Percentiles rank a stretch among this genome's conserved stretches.
These are phyloP conservation scores for Russula earlei DNA, from an alignment of 768 basidiomycete species.

Conservation along the genomic window DNA sequence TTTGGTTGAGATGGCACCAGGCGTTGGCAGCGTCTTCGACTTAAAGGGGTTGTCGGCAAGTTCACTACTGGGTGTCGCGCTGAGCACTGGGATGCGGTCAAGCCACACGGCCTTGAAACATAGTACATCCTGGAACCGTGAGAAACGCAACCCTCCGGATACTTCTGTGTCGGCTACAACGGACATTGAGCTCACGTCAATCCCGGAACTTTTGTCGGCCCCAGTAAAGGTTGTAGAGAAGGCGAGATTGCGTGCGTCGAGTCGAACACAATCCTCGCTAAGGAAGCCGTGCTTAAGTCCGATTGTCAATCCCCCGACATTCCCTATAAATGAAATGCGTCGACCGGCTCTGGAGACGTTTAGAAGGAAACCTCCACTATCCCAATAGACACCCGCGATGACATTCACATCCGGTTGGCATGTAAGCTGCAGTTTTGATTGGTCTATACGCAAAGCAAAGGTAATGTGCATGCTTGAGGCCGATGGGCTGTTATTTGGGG, in stretches of 20 bases:
- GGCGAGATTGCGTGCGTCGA: slow-evolving; percentile 73
- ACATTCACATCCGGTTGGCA: slow-evolving; percentile 92
- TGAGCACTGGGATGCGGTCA: slow-evolving; percentile 74
- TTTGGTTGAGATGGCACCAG: slow-evolving; percentile 20
- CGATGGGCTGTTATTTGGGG: slow-evolving; percentile 17
- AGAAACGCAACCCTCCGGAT: slow-evolving; percentile 68
- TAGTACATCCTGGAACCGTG: slow-evolving; percentile 82
- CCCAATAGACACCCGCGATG: slow-evolving; percentile 83
- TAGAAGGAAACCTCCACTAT: slow-evolving; percentile 85
- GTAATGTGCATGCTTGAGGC: slow-evolving; percentile 57
- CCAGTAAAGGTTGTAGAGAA: slow-evolving; percentile 69
- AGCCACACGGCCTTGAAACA: slow-evolving; percentile 96
- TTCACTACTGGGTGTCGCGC: slow-evolving; percentile 30
- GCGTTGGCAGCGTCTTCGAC: slow-evolving; percentile 4
- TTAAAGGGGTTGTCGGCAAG: slow-evolving; percentile 15
- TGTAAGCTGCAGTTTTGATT: slow-evolving; percentile 76
- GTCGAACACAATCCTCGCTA: slow-evolving; percentile 70
- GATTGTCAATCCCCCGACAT: slow-evolving; percentile 70
- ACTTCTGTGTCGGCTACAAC: slow-evolving; percentile 81
- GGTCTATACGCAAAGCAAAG: slow-evolving; percentile 86
- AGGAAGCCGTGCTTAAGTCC: slow-evolving; percentile 80
- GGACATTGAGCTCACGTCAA: slow-evolving; percentile 48
- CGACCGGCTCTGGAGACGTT: slow-evolving; percentile 66
- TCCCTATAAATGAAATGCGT: slow-evolving; percentile 66
- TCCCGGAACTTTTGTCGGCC: slow-evolving; percentile 30